phyloP scores from a whole-genome alignment of 768 basidiomycete genomes.

The Suillus fuscotomentosus region DNA sequence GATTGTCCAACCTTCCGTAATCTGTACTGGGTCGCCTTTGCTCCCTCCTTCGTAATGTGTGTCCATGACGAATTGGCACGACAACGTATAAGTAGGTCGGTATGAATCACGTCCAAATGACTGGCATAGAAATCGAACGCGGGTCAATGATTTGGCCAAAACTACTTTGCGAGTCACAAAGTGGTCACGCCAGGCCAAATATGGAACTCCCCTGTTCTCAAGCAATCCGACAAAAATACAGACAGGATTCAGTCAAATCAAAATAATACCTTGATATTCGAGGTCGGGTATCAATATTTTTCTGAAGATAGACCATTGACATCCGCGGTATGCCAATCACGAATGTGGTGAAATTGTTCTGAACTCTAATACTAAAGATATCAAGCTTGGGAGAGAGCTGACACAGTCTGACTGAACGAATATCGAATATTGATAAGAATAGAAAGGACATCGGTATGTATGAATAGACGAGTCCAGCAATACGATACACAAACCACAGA shows the following conservation, averaged over 20 bases:
- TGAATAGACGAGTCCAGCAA: neutral
- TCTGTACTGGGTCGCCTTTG: constrained; percentile 41
- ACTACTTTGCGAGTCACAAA: neutral
- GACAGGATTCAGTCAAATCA: neutral
- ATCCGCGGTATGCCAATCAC: neutral
- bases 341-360: neutral
- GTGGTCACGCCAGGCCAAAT: neutral
- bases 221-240: neutral
- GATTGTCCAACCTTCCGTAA: constrained; percentile 62
- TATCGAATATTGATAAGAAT: constrained; percentile 11
- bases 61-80: constrained; percentile 15
- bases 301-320: neutral
- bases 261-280: neutral
- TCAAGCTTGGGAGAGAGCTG: constrained; percentile 12
- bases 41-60: constrained; percentile 26
- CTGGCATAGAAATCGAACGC: neutral
- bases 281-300: neutral
- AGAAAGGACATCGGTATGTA: constrained; percentile 1
- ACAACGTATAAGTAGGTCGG: neutral
- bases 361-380: constrained; percentile 9
- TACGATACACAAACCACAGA: neutral
- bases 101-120: neutral
- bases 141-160: neutral
- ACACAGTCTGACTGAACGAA: constrained; percentile 6
- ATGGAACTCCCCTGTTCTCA: neutral